A percentile compares a stretch with the other conserved stretches of the same genome.
phyloP scores from a whole-genome alignment of 1,284 basidiomycete species.

The Ustilago hordei region DNA sequence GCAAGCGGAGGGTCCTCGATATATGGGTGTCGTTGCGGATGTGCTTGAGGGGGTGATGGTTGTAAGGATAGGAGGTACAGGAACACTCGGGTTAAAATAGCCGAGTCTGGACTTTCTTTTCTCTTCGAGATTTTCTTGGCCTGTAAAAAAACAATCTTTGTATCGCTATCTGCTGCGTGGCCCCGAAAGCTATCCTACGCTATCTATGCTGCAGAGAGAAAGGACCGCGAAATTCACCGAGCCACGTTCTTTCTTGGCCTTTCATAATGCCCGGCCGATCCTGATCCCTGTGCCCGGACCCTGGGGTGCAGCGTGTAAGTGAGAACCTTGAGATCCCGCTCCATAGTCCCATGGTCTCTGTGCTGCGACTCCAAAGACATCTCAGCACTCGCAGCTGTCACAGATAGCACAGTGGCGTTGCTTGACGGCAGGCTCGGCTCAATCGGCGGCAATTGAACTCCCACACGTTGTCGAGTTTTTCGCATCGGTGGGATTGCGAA shows the following conservation, averaged over 20 bases:
- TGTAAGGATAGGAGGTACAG: background rate
- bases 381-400: background rate
- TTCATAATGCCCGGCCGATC: background rate
- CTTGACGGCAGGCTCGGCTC: background rate
- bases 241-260: background rate
- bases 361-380: no score
- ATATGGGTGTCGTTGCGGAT: background rate
- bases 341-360: no score
- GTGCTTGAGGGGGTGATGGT: background rate
- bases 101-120: background rate
- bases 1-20: background rate
- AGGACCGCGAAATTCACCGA: background rate
- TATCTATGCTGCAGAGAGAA: background rate
- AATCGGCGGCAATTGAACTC: background rate
- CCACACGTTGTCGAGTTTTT: background rate
- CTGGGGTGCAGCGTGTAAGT: no score
- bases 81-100: no score
- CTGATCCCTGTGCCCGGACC: background rate
- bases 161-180: conserved; percentile 3
- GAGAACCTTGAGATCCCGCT: no score
- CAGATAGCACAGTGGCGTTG: background rate
- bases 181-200: background rate
- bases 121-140: background rate
- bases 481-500: no score
- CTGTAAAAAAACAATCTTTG: no score